Conservation (phyloP, 1,139 yeast species). For the Magnusiomyces fungicola region DNA sequence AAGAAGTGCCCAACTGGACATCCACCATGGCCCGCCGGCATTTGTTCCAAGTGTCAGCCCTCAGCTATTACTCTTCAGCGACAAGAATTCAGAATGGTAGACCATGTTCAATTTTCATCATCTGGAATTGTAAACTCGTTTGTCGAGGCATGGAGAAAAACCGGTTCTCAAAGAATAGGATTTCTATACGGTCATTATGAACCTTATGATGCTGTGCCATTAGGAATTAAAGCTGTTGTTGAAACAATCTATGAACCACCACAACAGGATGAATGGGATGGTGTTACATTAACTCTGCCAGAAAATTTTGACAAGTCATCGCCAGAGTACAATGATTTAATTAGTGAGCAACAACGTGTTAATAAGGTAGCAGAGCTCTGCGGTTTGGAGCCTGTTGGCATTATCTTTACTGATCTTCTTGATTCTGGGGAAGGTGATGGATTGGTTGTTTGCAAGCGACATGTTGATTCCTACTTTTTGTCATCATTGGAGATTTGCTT, state of each 20-base stretch:
- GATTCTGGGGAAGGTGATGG: slow-evolving; percentile 88
- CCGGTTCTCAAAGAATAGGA: slow-evolving; percentile 85
- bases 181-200: slow-evolving; percentile 77
- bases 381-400: slow-evolving; percentile 70
- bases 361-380: slow-evolving; percentile 51
- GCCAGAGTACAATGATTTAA: slow-evolving; percentile 18
- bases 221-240: slow-evolving; percentile 90
- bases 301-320: neutral
- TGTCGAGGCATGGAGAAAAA: slow-evolving; percentile 83
- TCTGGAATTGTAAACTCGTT: slow-evolving; percentile 68
- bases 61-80: slow-evolving; percentile 87
- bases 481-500: slow-evolving; percentile 80
- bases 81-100: slow-evolving; percentile 92
- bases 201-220: slow-evolving; percentile 71
- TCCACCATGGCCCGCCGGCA: slow-evolving; percentile 88
- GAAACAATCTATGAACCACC: slow-evolving; percentile 93
- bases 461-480: slow-evolving; percentile 81
- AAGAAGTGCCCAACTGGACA: slow-evolving; percentile 72
- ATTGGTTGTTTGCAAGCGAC: slow-evolving; percentile 85
- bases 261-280: slow-evolving; percentile 81
- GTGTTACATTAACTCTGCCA: slow-evolving; percentile 54
- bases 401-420: slow-evolving; percentile 81
- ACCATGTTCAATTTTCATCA: slow-evolving; percentile 85
- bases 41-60: slow-evolving; percentile 97
- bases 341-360: slow-evolving; percentile 46